Evolutionary conservation across 441 rosid species (phyloP).

Genomic region (Gossypium davidsonii): DNA sequence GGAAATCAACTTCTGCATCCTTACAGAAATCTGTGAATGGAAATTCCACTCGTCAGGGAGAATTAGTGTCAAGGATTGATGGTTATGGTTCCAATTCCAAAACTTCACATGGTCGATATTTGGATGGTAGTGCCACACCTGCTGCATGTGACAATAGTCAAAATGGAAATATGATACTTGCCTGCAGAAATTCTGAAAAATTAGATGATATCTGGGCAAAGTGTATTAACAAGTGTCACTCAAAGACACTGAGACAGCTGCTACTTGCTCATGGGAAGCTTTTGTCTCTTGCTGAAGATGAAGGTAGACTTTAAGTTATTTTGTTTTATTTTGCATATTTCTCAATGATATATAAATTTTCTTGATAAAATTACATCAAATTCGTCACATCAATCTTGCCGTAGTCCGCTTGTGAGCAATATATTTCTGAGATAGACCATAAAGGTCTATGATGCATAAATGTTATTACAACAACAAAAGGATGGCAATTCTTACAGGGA

Average conservation of each 20-base stretch:
- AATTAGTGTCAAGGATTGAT: constrained; percentile 28
- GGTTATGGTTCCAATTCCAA: constrained; percentile 38
- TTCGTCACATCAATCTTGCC: not conserved
- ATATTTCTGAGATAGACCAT: not conserved
- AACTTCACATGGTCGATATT: constrained; percentile 30
- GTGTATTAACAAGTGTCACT: constrained; percentile 86
- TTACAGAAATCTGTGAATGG: constrained; percentile 39
- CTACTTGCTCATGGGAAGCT: constrained; percentile 74
- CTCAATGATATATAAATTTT: not conserved
- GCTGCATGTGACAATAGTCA: constrained; percentile 37
- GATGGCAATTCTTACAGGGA: not conserved
- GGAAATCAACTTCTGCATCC: constrained; percentile 54
- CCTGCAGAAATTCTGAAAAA: constrained; percentile 51
- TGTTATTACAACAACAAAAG: not conserved
- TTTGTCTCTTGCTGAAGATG: constrained; percentile 69
- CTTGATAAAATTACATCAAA: not conserved
- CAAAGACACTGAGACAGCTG: constrained; percentile 79
- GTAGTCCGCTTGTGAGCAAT: not conserved
- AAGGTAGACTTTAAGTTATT: constrained; percentile 44
- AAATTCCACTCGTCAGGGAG: constrained; percentile 36
- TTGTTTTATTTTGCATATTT: not conserved
- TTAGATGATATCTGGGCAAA: constrained; percentile 67
- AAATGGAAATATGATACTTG: constrained; percentile 38
- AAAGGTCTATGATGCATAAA: not conserved
- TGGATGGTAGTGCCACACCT: constrained; percentile 33